Conservation (phyloP, 495 filamentous ascomycete genomes). For the Aspergillus cavernicola region DNA sequence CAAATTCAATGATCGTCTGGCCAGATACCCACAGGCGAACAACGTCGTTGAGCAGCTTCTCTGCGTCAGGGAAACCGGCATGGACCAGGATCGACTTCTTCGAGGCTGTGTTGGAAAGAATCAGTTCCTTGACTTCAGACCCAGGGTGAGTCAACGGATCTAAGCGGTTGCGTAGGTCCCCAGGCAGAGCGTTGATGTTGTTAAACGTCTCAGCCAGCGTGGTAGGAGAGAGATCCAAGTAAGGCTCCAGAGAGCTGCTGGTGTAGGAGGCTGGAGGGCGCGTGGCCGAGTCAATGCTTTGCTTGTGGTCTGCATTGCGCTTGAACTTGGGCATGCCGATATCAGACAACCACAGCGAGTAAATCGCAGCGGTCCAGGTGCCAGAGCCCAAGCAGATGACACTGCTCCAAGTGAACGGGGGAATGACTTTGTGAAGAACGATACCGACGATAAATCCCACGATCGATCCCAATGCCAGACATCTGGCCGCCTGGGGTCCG, state of each 20-base stretch:
- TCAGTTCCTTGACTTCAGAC: slow-evolving; percentile 40
- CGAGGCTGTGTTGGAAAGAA: slow-evolving; percentile 27
- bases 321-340: slow-evolving; percentile 10
- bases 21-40: slow-evolving; percentile 11
- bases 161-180: slow-evolving; percentile 8
- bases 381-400: slow-evolving; percentile 12
- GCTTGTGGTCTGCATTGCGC: no score
- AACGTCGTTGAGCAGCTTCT: slow-evolving; percentile 30
- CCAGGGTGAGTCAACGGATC: slow-evolving; percentile 34
- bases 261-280: neutral
- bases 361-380: slow-evolving; percentile 15
- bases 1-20: slow-evolving; percentile 12
- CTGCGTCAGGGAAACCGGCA: slow-evolving; percentile 37
- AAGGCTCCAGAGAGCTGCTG: slow-evolving; percentile 11
- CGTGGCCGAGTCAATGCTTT: no score
- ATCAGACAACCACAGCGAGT: slow-evolving; percentile 11
- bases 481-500: slow-evolving; percentile 9
- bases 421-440: slow-evolving; percentile 3
- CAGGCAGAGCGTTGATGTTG: slow-evolving; percentile 7
- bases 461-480: slow-evolving; percentile 5
- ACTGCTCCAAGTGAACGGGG: slow-evolving; percentile 12
- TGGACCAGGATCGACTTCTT: slow-evolving; percentile 14
- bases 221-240: slow-evolving; percentile 11
- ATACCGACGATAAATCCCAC: slow-evolving; percentile 9
- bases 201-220: slow-evolving; percentile 14